Base-by-base conservation (phyloP, 1,284 basidiomycete genomes). In the Tremellales sp. region DNA sequence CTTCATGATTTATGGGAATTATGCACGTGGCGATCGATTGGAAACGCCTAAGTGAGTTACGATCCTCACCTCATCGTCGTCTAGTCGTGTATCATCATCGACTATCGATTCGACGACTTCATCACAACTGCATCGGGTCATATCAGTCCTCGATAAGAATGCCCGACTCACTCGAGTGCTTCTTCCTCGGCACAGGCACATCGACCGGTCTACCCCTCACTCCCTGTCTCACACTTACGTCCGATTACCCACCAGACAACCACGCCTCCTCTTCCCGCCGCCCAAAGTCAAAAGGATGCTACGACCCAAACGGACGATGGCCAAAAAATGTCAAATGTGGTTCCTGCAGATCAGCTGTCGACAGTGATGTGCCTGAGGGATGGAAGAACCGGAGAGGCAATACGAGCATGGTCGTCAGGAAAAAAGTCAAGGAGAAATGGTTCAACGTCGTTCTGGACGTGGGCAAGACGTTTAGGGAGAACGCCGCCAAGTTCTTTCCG, bases 381-480 rank as follows among this genome's bases (percentile, higher is more conserved):
- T 65, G 64, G 67, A 67, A 70, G 64, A 74, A 75, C 51, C 53
- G 60, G 31, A 48, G 74, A 22, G 72, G 74, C 4, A 75, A 75
- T 54, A 72, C 70, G 10, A 61, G 65, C 22, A 58, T 67, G 5
- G 53, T 75, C 7, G 40, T 74, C 3, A 51, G 68, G 27, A 64
- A 60, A 43, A 58, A 43, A 4, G 15, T 17, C 7, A 53, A 62
- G 35, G 68, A 66, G 12, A 50, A 56, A 45, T 69, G 61, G 56
- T 63, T 61, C 49, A 76, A 73, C 37, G 61, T 76, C 23, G 54
- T 76, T n/a, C 66, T 76, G 6, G 75, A 76, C 52, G 74, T 74
- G 12, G 75, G 74, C 27, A 76, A 75, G 61, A 73, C 70, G n/a
- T 75, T 76, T 52, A 56, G 70, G 45, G 67, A 73, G 44, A 61